Conservation (phyloP, 495 filamentous ascomycete species). For the Viridothelium virens region DNA sequence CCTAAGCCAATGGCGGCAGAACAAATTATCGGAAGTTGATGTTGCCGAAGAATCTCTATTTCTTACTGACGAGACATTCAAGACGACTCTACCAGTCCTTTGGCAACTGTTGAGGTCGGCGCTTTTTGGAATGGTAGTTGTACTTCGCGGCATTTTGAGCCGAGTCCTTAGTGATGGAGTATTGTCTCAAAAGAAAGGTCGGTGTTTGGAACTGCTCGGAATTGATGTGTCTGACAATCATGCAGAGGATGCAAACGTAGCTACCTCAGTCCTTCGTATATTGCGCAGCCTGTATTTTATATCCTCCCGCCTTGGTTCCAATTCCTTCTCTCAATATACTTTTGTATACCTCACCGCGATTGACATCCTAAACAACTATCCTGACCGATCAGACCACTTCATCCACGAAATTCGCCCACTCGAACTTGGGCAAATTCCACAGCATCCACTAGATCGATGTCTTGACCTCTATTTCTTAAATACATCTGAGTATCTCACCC, state of each 20-base stretch:
- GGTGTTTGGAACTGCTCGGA: not conserved
- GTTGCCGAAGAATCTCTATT: constrained; percentile 61
- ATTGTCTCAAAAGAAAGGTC: not conserved
- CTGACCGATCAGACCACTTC: constrained; percentile 60
- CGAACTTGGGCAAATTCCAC: constrained; percentile 57
- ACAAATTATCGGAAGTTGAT: constrained; percentile 78
- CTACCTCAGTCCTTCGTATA: constrained; percentile 66
- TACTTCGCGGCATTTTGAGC: constrained; percentile 64
- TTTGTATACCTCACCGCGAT: constrained; percentile 86
- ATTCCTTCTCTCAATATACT: constrained; percentile 67
- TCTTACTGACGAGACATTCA: constrained; percentile 60
- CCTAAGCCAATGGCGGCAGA: constrained; percentile 73
- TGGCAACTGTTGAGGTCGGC: constrained; percentile 77
- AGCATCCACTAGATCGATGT: constrained; percentile 66
- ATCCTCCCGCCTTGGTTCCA: constrained; percentile 65
- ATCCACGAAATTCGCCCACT: constrained; percentile 54
- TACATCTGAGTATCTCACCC: constrained; percentile 74
- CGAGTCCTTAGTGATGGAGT: constrained; percentile 51
- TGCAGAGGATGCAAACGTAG: constrained; percentile 57
- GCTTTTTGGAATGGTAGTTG: constrained; percentile 70
- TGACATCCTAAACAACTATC: constrained; percentile 73
- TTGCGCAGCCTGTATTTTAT: constrained; percentile 85
- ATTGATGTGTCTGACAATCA: not conserved
- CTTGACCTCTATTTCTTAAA: constrained; percentile 91
- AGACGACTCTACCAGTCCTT: constrained; percentile 62